phyloP scores from a whole-genome alignment of 2,329 filamentous ascomycete genomes.

The Drechslera avenae region DNA sequence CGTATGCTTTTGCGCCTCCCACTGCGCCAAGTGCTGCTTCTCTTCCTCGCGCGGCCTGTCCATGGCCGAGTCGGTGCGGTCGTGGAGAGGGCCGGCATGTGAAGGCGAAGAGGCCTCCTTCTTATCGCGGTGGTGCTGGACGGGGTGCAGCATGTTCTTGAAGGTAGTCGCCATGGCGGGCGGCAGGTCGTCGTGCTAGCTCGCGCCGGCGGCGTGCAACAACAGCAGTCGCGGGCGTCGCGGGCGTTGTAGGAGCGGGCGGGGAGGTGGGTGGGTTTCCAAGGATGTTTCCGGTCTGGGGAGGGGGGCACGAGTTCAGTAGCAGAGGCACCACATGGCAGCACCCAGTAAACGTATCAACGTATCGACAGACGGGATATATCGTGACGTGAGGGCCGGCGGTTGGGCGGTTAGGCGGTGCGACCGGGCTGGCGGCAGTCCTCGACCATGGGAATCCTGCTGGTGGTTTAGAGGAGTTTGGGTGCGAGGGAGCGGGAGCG shows the following conservation, averaged over 20 bases:
- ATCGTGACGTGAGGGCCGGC: neutral
- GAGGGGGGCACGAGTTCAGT: conserved; percentile 13
- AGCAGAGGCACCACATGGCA: conserved; percentile 16
- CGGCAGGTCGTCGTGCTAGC: conserved; percentile 20
- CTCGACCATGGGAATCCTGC: conserved; percentile 29
- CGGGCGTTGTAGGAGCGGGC: conserved; percentile 13
- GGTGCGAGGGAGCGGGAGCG: conserved; percentile 3
- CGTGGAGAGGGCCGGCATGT: conserved; percentile 34
- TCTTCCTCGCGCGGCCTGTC: conserved; percentile 53
- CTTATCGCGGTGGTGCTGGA: conserved; percentile 38
- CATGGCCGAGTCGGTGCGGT: conserved; percentile 44
- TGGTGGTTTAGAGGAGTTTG: conserved; percentile 2
- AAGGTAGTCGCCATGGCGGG: conserved; percentile 45
- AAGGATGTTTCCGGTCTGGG: conserved; percentile 8
- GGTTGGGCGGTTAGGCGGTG: conserved; percentile 25
- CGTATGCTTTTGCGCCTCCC: conserved; percentile 53
- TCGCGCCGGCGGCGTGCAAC: conserved; percentile 3
- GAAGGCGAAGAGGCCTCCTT: conserved; percentile 24
- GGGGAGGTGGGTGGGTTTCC: neutral
- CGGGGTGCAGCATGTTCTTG: conserved; percentile 46
- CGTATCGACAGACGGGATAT: no score
- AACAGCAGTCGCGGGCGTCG: conserved; percentile 5
- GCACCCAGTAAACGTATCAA: conserved; percentile 8
- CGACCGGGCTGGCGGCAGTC: conserved; percentile 26
- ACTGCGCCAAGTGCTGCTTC: conserved; percentile 53